Percentiles rank a stretch among this genome's conserved stretches.
Evolutionary conservation across 192 early-diverging fungal species (phyloP).

Genomic region (Backusella sp.): DNA sequence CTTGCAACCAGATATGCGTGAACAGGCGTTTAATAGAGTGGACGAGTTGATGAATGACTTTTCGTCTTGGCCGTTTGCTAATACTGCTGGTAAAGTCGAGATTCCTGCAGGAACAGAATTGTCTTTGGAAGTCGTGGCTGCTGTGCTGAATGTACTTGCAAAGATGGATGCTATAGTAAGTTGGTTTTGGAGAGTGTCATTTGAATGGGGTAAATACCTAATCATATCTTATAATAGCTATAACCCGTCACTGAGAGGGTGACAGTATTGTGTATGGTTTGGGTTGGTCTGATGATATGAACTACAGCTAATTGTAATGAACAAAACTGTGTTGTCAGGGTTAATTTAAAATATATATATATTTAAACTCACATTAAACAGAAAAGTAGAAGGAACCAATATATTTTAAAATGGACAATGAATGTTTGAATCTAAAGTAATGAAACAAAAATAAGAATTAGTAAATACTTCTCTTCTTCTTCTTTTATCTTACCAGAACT

Average conservation of each 20-base stretch:
- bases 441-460: too few species aligned
- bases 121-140: slow-evolving; percentile 64
- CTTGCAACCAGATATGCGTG: slow-evolving; percentile 80
- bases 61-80: slow-evolving; percentile 65
- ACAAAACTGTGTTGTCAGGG: too few species aligned
- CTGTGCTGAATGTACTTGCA: slow-evolving; percentile 79
- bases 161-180: slow-evolving; percentile 83
- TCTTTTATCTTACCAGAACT: too few species aligned
- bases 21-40: slow-evolving; percentile 80
- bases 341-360: too few species aligned
- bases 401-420: too few species aligned
- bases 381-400: too few species aligned
- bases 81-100: slow-evolving; percentile 47
- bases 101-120: slow-evolving; percentile 51
- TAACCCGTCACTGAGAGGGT: neutral
- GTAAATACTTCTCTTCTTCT: too few species aligned
- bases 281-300: too few species aligned
- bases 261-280: too few species aligned
- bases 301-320: too few species aligned
- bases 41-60: slow-evolving; percentile 88
- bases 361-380: too few species aligned
- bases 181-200: neutral
- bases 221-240: neutral
- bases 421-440: too few species aligned
- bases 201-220: neutral